Conservation (phyloP, 768 basidiomycete species). For the Dioszegia crocea region DNA sequence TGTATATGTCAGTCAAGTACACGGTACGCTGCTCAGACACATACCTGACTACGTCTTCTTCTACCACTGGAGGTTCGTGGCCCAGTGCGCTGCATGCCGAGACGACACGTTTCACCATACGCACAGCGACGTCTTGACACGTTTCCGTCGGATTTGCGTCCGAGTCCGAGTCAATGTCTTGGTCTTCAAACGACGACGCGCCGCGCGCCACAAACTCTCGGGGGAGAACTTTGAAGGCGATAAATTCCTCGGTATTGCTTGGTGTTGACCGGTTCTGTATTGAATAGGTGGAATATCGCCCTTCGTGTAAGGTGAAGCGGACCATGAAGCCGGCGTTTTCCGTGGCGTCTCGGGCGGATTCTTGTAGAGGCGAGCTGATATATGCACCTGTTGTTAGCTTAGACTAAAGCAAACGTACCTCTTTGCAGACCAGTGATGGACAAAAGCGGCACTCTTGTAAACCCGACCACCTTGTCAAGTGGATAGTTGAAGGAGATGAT, state of each 20-base stretch:
- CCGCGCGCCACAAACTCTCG: constrained; percentile 36
- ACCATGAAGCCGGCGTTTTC: constrained; percentile 87
- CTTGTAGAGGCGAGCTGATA: constrained; percentile 87
- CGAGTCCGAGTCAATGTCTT: constrained; percentile 51
- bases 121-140: constrained; percentile 71
- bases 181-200: constrained; percentile 10
- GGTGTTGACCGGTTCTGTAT: constrained; percentile 58
- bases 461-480: constrained; percentile 83
- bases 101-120: constrained; percentile 67
- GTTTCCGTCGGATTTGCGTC: constrained; percentile 59
- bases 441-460: constrained; percentile 80
- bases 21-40: constrained; percentile 20
- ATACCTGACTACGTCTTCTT: constrained; percentile 77
- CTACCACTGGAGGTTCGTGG: constrained; percentile 56
- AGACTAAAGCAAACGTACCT: constrained; percentile 55
- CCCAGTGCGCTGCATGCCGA: constrained; percentile 67
- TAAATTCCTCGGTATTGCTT: constrained; percentile 33
- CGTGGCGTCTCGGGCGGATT: constrained; percentile 76
- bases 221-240: constrained; percentile 51
- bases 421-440: constrained; percentile 72
- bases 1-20: constrained; percentile 43
- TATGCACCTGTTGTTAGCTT: constrained; percentile 66
- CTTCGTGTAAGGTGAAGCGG: constrained; percentile 69
- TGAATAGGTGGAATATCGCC: constrained; percentile 77
- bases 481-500: constrained; percentile 71